Conservation (phyloP, 23 red algal species). For the Gracilaria gracilis region DNA sequence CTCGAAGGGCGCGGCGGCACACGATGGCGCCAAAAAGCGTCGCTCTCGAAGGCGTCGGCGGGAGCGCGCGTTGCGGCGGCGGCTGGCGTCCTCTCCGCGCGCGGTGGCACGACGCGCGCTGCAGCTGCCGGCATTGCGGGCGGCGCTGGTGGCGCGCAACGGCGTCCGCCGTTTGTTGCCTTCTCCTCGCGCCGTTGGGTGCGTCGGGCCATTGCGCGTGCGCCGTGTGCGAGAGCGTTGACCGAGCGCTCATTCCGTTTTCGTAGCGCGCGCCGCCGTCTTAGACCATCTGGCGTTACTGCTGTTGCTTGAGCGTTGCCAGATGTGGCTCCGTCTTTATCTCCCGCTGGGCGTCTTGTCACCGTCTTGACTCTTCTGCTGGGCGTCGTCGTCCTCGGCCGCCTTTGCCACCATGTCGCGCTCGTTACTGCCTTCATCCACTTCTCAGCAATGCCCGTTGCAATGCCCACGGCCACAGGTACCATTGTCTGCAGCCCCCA, state of each 20-base stretch:
- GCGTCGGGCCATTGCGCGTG: neutral
- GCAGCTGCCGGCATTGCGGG: neutral
- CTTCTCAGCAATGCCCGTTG: neutral
- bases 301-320: neutral
- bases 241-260: neutral
- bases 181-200: neutral
- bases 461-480: neutral
- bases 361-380: neutral
- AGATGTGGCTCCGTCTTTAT: neutral
- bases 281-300: neutral
- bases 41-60: no score
- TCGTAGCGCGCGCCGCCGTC: neutral
- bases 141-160: neutral
- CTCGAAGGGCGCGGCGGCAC: no score
- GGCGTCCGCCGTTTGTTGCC: neutral
- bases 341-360: neutral
- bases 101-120: neutral
- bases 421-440: neutral
- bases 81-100: neutral
- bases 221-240: neutral
- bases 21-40: no score
- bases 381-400: neutral
- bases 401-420: neutral
- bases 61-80: no score
- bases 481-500: no score